phyloP scores from a whole-genome alignment of 805 yeast species.

The Yarrowia osloensis region DNA sequence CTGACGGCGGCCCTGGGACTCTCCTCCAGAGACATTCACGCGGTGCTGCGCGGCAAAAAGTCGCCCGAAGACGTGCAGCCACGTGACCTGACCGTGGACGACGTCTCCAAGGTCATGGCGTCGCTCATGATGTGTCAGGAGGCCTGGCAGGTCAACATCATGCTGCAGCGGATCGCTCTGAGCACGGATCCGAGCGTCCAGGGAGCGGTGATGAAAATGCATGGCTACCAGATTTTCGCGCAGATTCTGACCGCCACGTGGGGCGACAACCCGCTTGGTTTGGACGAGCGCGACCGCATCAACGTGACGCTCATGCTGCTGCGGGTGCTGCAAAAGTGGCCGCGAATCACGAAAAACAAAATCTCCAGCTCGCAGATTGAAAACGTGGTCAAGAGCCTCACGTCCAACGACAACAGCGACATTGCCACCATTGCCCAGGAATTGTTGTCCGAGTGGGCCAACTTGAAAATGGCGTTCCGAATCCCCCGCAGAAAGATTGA shows the following conservation, averaged over 20 bases:
- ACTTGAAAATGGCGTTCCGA: slow-evolving; percentile 76
- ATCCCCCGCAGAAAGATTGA: slow-evolving; percentile 62
- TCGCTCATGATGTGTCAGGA: slow-evolving; percentile 79
- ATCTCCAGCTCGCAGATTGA: slow-evolving; percentile 76
- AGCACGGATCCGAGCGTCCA: slow-evolving; percentile 50
- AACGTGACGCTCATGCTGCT: slow-evolving; percentile 52
- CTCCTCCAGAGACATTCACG: slow-evolving; percentile 59
- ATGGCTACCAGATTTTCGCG: slow-evolving; percentile 81
- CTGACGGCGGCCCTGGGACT: slow-evolving; percentile 86
- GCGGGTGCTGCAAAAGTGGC: slow-evolving; percentile 62
- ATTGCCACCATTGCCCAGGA: slow-evolving; percentile 46
- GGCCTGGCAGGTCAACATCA: slow-evolving; percentile 58
- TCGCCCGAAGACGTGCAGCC: slow-evolving; percentile 56
- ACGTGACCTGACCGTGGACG: slow-evolving; percentile 47
- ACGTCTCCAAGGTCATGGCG: slow-evolving; percentile 77
- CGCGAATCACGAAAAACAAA: slow-evolving; percentile 72
- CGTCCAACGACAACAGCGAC: slow-evolving; percentile 36
- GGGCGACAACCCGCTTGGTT: slow-evolving; percentile 6
- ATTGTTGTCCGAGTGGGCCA: slow-evolving; percentile 68
- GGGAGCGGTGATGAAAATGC: slow-evolving; percentile 67
- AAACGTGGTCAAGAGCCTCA: slow-evolving; percentile 53
- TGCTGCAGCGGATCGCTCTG: slow-evolving; percentile 67
- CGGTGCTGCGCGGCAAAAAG: slow-evolving; percentile 47
- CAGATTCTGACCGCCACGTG: slow-evolving; percentile 48
- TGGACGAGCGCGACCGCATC: slow-evolving; percentile 18